These are phyloP conservation scores for Alternaria sp. DNA, from an alignment of 2,329 filamentous ascomycete species.

Conservation along the genomic window DNA sequence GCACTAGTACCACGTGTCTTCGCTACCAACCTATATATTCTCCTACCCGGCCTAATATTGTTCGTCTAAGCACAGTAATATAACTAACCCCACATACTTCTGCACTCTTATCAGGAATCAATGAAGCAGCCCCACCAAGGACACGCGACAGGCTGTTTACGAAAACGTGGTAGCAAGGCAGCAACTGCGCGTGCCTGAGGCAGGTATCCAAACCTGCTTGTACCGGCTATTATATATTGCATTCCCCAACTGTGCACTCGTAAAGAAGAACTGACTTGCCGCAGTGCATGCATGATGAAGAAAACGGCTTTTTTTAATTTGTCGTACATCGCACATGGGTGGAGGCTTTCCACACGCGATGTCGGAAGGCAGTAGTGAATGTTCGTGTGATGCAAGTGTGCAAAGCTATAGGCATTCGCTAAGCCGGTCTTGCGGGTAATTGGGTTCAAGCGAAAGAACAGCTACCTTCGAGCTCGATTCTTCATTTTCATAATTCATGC, in stretches of 20 bases:
- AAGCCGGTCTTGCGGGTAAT: background rate
- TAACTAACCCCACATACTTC: background rate
- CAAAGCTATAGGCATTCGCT: background rate
- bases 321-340: background rate
- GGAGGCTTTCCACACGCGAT: too few relatives aligned
- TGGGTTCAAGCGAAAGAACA: background rate
- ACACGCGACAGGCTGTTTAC: background rate
- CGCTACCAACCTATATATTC: background rate
- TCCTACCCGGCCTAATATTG: background rate
- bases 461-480: background rate
- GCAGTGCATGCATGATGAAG: background rate
- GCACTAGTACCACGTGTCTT: background rate
- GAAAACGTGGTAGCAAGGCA: background rate
- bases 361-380: background rate
- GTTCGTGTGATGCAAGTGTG: background rate
- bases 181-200: background rate
- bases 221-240: background rate
- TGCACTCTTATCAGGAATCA: background rate
- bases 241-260: background rate
- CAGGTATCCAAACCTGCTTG: conserved; percentile 2
- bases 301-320: background rate
- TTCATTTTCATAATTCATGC: background rate
- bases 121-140: background rate
- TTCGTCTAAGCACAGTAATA: conserved; percentile 1
- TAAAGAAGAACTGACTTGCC: background rate